phyloP scores from a whole-genome alignment of 768 basidiomycete species.

The Strobilomyces echinocephalus region DNA sequence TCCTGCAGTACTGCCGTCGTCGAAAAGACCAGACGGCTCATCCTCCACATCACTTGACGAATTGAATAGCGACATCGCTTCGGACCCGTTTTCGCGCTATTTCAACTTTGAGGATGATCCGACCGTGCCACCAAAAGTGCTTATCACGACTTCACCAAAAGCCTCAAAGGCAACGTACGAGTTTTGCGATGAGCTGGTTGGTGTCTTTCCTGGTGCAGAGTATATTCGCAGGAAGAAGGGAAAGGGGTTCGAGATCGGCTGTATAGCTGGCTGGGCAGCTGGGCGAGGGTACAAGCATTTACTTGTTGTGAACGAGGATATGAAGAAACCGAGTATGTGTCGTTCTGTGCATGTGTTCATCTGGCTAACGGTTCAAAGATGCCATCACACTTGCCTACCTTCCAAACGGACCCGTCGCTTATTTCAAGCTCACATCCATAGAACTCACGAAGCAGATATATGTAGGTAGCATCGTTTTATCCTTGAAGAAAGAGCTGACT shows the following conservation, averaged over 20 bases:
- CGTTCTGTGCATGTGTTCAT: not conserved
- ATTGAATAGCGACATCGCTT: constrained; percentile 60
- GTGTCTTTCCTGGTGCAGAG: constrained; percentile 88
- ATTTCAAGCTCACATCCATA: constrained; percentile 90
- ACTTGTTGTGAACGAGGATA: constrained; percentile 92
- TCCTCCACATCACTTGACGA: constrained; percentile 50
- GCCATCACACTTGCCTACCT: constrained; percentile 89
- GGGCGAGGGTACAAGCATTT: constrained; percentile 84
- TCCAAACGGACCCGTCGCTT: constrained; percentile 89
- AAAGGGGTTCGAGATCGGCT: constrained; percentile 85
- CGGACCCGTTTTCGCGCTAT: constrained; percentile 75
- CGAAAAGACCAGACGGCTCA: constrained; percentile 23
- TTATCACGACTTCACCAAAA: constrained; percentile 87
- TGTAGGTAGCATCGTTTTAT: constrained; percentile 40
- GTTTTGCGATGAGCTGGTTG: constrained; percentile 88
- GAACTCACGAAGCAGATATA: constrained; percentile 83
- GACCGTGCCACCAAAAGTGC: constrained; percentile 73
- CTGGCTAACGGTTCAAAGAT: constrained; percentile 45
- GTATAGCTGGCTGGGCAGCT: constrained; percentile 90
- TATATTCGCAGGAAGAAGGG: constrained; percentile 84
- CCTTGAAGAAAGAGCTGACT: constrained; percentile 5
- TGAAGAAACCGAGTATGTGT: constrained; percentile 84
- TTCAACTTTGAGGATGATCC: constrained; percentile 67
- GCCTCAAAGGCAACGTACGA: constrained; percentile 87
- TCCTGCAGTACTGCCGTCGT: constrained; percentile 39